Percentiles rank a stretch among this genome's conserved stretches.
Conservation (phyloP, 345 rosid species). For the Eucalyptus curtisii region DNA sequence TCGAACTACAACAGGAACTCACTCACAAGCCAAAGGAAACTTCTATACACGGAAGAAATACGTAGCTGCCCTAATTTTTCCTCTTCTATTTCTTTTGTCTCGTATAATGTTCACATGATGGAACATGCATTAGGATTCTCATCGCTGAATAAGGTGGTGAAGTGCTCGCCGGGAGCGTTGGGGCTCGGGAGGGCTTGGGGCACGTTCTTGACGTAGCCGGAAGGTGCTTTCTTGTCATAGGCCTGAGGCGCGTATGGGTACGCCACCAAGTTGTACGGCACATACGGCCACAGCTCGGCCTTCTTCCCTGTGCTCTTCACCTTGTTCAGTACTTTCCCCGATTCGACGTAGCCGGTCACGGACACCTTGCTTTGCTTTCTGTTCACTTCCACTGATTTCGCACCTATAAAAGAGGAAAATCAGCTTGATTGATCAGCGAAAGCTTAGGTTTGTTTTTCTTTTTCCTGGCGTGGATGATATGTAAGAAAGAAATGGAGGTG, state of each 20-base stretch:
- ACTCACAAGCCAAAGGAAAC: not conserved
- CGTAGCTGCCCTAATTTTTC: not conserved
- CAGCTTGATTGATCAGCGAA: not conserved
- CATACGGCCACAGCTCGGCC: slow-evolving; percentile 51
- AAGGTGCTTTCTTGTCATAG: slow-evolving; percentile 47
- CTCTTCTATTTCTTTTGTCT: not conserved
- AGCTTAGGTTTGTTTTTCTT: not conserved
- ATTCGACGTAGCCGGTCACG: slow-evolving; percentile 32
- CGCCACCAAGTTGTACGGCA: slow-evolving; percentile 30
- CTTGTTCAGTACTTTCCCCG: slow-evolving; percentile 29
- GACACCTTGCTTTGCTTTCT: slow-evolving; percentile 38
- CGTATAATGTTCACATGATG: slow-evolving; percentile 12
- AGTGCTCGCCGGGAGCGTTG: slow-evolving; percentile 7
- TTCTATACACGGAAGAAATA: not conserved
- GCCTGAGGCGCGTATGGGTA: slow-evolving; percentile 33
- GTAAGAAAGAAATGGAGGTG: not conserved
- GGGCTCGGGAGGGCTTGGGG: slow-evolving; percentile 25
- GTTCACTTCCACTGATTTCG: slow-evolving; percentile 26
- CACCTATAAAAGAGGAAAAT: slow-evolving; percentile 7
- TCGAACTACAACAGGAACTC: not conserved
- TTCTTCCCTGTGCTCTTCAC: slow-evolving; percentile 33
- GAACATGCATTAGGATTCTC: slow-evolving; percentile 45
- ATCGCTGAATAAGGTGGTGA: slow-evolving; percentile 30
- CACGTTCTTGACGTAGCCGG: slow-evolving; percentile 36
- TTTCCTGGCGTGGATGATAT: not conserved